A percentile compares a stretch with the other conserved stretches of the same genome.
phyloP scores from a whole-genome alignment of 2,329 filamentous ascomycete species.

The Chaetomiaceae sp. region DNA sequence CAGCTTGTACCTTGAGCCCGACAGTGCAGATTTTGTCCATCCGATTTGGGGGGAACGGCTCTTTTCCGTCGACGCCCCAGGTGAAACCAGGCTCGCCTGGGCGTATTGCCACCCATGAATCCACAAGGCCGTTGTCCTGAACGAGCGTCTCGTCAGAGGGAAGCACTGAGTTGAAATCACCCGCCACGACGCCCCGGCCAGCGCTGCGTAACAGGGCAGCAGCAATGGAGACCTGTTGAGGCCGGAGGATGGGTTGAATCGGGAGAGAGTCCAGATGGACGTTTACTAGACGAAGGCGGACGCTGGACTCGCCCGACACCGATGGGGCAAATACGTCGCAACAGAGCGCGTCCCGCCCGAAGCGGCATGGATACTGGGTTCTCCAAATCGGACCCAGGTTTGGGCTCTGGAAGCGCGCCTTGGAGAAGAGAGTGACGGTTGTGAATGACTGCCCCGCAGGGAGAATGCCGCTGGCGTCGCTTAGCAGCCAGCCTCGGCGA shows the following conservation, averaged over 20 bases:
- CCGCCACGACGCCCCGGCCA: not conserved
- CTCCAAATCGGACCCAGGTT: not conserved
- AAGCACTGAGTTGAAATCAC: conserved; percentile 6
- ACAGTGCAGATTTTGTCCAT: not conserved
- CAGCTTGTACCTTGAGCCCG: not conserved
- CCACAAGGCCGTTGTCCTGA: not conserved
- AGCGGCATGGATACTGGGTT: conserved; percentile 1
- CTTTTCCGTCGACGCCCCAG: not conserved
- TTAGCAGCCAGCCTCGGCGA: not conserved
- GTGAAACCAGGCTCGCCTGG: not conserved
- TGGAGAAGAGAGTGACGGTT: conserved; percentile 5
- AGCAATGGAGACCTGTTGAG: not conserved
- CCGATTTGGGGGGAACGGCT: conserved; percentile 2
- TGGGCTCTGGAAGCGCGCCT: not conserved
- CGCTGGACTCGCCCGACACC: not conserved
- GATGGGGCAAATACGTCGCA: conserved; percentile 3
- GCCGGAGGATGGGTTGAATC: conserved; percentile 3
- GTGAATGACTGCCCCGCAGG: not conserved
- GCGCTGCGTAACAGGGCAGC: not conserved
- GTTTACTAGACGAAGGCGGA: not conserved
- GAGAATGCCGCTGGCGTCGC: not conserved
- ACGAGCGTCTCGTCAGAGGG: not conserved
- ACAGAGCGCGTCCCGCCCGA: conserved; percentile 2
- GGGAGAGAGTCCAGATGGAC: conserved; percentile 7
- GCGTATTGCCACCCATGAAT: not conserved